Percentiles rank a stretch among this genome's conserved stretches.
Conservation (phyloP, 805 yeast species). For the Starmerella tilneyi region DNA sequence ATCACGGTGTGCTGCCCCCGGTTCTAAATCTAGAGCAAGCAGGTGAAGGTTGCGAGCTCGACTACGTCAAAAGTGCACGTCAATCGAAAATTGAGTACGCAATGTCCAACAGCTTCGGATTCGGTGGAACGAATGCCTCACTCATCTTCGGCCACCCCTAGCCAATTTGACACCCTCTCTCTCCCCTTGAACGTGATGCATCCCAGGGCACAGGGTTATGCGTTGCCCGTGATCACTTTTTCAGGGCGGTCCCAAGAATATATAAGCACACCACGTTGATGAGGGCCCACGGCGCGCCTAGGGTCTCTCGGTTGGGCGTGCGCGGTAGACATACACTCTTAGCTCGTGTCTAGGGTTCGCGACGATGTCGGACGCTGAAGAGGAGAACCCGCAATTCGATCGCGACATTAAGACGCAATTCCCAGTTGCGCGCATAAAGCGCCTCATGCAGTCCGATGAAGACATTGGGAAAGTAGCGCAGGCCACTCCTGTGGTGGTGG, state of each 20-base stretch:
- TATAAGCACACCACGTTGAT: constrained; percentile 1
- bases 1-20: constrained; percentile 56
- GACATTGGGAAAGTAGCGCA: constrained; percentile 98
- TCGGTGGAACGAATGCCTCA: constrained; percentile 91
- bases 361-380: constrained; percentile 8
- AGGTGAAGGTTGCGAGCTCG: constrained; percentile 38
- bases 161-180: neutral
- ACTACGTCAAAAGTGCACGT: constrained; percentile 48
- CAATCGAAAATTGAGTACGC: constrained; percentile 44
- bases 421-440: constrained; percentile 75
- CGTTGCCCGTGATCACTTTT: constrained; percentile 5
- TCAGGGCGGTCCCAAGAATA: neutral
- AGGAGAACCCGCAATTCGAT: constrained; percentile 20
- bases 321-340: neutral
- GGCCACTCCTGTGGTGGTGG: constrained; percentile 97
- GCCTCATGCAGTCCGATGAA: constrained; percentile 95
- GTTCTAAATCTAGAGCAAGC: constrained; percentile 57
- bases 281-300: neutral
- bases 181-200: constrained; percentile 1
- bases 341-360: constrained; percentile 1
- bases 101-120: constrained; percentile 85
- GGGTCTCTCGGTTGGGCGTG: neutral
- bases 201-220: constrained; percentile 3
- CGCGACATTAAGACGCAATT: constrained; percentile 35
- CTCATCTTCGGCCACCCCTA: constrained; percentile 31